Base-by-base conservation (phyloP, 768 basidiomycete species). In the Tephrocybe rancida region DNA sequence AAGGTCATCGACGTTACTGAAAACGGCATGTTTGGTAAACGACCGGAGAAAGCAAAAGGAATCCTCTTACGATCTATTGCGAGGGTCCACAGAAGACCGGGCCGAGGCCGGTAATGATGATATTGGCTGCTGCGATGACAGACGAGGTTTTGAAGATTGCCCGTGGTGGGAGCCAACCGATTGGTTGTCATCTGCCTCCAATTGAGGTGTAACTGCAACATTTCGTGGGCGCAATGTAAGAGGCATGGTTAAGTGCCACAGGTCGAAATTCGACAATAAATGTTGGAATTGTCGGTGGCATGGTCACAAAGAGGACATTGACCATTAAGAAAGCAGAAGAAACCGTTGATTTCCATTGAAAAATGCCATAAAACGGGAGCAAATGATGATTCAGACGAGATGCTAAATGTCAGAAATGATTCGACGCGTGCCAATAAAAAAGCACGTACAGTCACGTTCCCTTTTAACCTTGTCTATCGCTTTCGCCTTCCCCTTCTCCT, bases 361-460 rank as follows among this genome's bases (percentile, higher is more conserved):
- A 30, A 46, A 50, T 25, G 27, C 13, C 24, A 42, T n/a, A 44
- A 44, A 41, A 56, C 19, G 41, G 44, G 44, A 25, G 35, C 25
- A 57, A 50, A 30, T 35, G 29, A 34, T 43, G 46, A 46, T 42
- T 54, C 35, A 34, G 50, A 52, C 44, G 55, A 64, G 48, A 62
- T 56, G 38, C 47, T 18, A 52, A 58, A 59, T 58, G 56, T 68
- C 54, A 68, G 59, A 58, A 57, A 30, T 37, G 21, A 19, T 24
- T 48, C 39, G 41, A 64, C 58, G 62, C 57, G 59, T 58, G 26
- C 42, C 22, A 37, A 52, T 24, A 54, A 56, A n/a, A 54, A 64
- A 64, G 67, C 48, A 87, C 88, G 73, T 77, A 91, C 90, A 84
- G 62, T 84, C 88, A 62, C 81, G 82, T 65, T 90, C 90, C 46